These are phyloP conservation scores for Fusarium odoratissimum DNA, from an alignment of 2,329 filamentous ascomycete genomes.

Conservation along the genomic window DNA sequence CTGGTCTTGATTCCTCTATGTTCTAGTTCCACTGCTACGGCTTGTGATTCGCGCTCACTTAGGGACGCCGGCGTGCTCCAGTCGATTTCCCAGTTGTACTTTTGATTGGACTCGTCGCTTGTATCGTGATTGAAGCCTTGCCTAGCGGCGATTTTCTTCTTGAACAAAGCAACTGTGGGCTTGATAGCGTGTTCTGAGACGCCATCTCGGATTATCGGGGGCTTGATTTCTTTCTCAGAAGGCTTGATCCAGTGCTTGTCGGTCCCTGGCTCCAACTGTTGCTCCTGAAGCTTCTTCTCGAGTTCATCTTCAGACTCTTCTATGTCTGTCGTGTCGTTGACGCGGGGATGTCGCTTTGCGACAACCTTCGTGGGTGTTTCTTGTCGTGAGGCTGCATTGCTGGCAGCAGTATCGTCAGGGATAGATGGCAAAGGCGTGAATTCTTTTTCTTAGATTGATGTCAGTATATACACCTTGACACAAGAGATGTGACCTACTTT, in stretches of 20 bases:
- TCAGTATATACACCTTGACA: slow-evolving; percentile 12
- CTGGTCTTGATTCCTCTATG: slow-evolving; percentile 28
- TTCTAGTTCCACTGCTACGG: slow-evolving; percentile 28
- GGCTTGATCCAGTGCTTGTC: slow-evolving; percentile 11
- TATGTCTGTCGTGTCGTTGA: not conserved
- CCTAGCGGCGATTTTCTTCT: slow-evolving; percentile 30
- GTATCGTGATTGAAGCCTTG: slow-evolving; percentile 16
- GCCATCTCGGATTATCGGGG: slow-evolving; percentile 36
- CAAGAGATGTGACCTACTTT: slow-evolving; percentile 18
- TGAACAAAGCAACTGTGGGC: slow-evolving; percentile 32
- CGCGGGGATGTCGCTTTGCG: not conserved
- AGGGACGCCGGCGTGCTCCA: slow-evolving; percentile 19
- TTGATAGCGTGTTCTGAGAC: slow-evolving; percentile 43
- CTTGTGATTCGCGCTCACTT: slow-evolving; percentile 10
- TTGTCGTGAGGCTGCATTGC: slow-evolving; percentile 11
- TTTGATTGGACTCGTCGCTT: not conserved
- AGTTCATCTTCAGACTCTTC: slow-evolving; percentile 4
- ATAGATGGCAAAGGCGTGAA: slow-evolving; percentile 9
- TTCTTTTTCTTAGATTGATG: slow-evolving; percentile 11
- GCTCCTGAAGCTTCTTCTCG: slow-evolving; percentile 13
- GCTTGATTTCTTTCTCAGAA: slow-evolving; percentile 23
- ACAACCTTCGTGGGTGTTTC: slow-evolving; percentile 22
- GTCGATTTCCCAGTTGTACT: slow-evolving; percentile 30
- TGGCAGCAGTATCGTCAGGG: not conserved
- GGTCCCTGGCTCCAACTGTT: not conserved